Evolutionary conservation across 495 filamentous ascomycete genomes (phyloP).

Genomic region (Articulospora tetracladia): DNA sequence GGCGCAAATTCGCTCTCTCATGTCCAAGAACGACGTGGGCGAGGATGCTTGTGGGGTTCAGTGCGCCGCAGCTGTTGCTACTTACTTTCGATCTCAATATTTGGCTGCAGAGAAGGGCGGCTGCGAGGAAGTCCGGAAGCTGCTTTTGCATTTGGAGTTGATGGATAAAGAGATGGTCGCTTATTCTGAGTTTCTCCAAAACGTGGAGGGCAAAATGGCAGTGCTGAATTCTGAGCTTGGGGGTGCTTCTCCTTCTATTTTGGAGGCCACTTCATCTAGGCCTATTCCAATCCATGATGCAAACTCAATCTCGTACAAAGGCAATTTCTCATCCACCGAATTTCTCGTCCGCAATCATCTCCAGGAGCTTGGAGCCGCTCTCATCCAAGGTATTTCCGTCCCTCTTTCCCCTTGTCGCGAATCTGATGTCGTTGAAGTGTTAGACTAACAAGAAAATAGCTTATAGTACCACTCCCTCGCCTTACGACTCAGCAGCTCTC

Average conservation of each 20-base stretch:
- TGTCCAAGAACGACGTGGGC: background rate
- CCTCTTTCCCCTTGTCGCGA: background rate
- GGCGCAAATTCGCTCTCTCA: background rate
- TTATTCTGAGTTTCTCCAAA: background rate
- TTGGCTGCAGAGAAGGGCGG: background rate
- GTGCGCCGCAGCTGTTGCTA: background rate
- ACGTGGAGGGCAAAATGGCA: background rate
- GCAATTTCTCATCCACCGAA: background rate
- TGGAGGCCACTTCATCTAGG: too few relatives aligned
- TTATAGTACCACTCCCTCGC: background rate
- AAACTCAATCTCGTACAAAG: background rate
- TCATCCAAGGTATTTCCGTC: background rate
- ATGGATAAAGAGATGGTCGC: background rate
- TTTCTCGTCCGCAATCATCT: background rate
- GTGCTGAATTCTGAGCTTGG: background rate
- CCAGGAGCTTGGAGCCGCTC: background rate
- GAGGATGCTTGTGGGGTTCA: background rate
- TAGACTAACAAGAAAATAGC: background rate
- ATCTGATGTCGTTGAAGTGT: too few relatives aligned
- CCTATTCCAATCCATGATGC: background rate
- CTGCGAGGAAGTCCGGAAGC: background rate
- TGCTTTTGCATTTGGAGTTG: background rate
- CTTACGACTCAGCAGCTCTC: background rate
- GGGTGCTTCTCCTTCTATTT: too few relatives aligned
- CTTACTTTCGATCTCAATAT: background rate